Evolutionary conservation across 2,329 filamentous ascomycete genomes (phyloP).

Genomic region (Colletotrichum filicis): DNA sequence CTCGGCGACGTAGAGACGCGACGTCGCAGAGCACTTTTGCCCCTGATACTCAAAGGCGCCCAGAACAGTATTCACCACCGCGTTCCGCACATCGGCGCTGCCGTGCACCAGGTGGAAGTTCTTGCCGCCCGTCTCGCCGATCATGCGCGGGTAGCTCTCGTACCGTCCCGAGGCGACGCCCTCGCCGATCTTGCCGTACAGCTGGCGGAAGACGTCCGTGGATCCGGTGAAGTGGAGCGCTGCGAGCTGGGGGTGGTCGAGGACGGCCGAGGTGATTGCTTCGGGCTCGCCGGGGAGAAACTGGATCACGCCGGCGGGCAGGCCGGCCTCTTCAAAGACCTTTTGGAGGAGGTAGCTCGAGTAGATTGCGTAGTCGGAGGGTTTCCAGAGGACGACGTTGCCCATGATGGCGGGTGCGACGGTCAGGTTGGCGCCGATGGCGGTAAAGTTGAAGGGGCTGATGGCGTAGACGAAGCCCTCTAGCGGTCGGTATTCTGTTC

Average conservation of each 20-base stretch:
- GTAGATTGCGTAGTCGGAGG: slow-evolving; percentile 90
- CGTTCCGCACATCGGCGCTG: slow-evolving; percentile 81
- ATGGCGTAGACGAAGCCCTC: slow-evolving; percentile 97
- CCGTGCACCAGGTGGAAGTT: slow-evolving; percentile 90
- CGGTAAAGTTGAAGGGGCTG: slow-evolving; percentile 97
- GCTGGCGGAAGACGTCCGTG: slow-evolving; percentile 87
- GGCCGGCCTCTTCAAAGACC: slow-evolving; percentile 91
- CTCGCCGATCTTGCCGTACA: slow-evolving; percentile 87
- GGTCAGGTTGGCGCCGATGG: slow-evolving; percentile 88
- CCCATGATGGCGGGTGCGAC: slow-evolving; percentile 88
- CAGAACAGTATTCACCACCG: slow-evolving; percentile 83
- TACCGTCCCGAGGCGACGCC: slow-evolving; percentile 87
- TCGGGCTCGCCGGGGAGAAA: slow-evolving; percentile 91
- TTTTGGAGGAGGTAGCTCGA: slow-evolving; percentile 92
- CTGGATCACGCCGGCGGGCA: slow-evolving; percentile 90
- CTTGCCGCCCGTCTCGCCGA: slow-evolving; percentile 93
- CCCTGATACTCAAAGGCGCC: slow-evolving; percentile 92
- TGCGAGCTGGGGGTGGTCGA: slow-evolving; percentile 83
- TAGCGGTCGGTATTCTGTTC: slow-evolving; percentile 87
- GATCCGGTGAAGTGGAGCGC: slow-evolving; percentile 96
- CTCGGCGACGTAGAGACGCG: slow-evolving; percentile 80
- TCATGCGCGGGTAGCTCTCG: slow-evolving; percentile 85
- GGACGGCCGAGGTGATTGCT: slow-evolving; percentile 81
- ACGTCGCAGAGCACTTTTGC: slow-evolving; percentile 91
- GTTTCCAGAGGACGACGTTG: slow-evolving; percentile 97